Base-by-base conservation (phyloP, 495 filamentous ascomycete species). In the Cercophora samala region DNA sequence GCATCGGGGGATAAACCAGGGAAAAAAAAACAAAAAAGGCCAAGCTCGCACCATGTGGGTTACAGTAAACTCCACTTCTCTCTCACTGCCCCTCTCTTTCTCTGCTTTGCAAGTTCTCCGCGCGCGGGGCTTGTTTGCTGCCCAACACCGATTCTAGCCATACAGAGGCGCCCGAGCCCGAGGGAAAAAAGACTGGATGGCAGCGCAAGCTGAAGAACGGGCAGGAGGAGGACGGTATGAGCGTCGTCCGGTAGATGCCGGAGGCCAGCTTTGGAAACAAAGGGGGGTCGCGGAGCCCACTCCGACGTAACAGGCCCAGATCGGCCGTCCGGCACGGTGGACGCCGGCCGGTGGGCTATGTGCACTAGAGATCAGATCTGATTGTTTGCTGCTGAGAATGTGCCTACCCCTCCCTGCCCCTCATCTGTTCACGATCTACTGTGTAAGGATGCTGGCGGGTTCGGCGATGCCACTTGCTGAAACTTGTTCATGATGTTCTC, bases 61-160 rank as follows among this genome's bases (percentile, higher is more conserved):
- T 67, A 58, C 65, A 67, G 62, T 21, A 8, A 46, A 46, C 37
- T 21, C 55, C 37, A 46, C 51, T 8, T 29, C 26, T 29, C 26
- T n/a, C 26, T 29, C 26, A 53, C 61, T 54, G 32, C 56, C 58
- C 23, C 51, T 17, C 46, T 63, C 32, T n/a, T n/a, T n/a, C n/a
- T n/a, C n/a, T n/a, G n/a, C n/a, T n/a, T n/a, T n/a, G n/a, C n/a
- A n/a, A n/a, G n/a, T n/a, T n/a, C n/a, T 54, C 63, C 15, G 13
- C 55, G 9, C 29, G 42, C 55, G 64, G 53, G 53, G 68, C 60
- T 11, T 5, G 4, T 60, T 66, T 46, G 55, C 64, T 69, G 68
- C 68, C 68, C 68, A 66, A 69, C 68, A 25, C 68, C 64, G 59
- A 60, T 64, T 66, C 60, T 69, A 69, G 60, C 68, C 53, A 46